A percentile compares a stretch with the other conserved stretches of the same genome.
phyloP scores from a whole-genome alignment of 225 moss, liverwort and hornwort genomes.

The Marchantia polymorpha region DNA sequence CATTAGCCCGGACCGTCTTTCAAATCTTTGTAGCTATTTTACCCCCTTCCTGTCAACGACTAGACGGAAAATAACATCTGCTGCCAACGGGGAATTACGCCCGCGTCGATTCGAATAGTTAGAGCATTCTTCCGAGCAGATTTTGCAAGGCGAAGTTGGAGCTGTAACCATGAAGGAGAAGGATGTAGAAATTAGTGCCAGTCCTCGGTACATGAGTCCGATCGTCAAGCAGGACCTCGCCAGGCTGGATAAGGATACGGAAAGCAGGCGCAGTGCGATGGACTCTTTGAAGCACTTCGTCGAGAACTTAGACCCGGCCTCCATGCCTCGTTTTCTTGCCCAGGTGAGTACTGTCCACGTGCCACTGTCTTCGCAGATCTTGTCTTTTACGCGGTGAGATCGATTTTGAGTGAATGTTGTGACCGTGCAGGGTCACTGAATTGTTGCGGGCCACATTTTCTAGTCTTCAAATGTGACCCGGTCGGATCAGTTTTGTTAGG shows the following conservation, averaged over 20 bases:
- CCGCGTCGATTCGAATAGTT: background rate
- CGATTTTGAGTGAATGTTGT: background rate
- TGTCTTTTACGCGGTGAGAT: background rate
- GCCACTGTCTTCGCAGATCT: background rate
- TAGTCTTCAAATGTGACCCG: no score
- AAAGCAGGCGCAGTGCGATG: slow-evolving; percentile 64
- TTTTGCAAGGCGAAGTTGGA: background rate
- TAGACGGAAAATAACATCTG: background rate
- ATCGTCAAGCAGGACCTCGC: slow-evolving; percentile 70
- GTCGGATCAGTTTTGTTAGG: background rate
- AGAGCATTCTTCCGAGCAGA: background rate
- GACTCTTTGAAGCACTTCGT: slow-evolving; percentile 65
- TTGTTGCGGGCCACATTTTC: background rate
- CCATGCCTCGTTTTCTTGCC: slow-evolving; percentile 63
- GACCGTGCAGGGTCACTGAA: background rate
- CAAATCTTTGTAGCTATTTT: no score
- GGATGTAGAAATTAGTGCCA: slow-evolving; percentile 30
- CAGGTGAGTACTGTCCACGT: slow-evolving; percentile 42
- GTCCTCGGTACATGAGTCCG: slow-evolving; percentile 49
- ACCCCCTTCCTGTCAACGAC: no score
- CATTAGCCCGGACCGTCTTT: no score
- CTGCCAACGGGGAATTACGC: background rate
- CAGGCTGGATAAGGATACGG: slow-evolving; percentile 65
- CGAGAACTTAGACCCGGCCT: slow-evolving; percentile 65
- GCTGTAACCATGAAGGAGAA: slow-evolving; percentile 62